A percentile compares a stretch with the other conserved stretches of the same genome.
Conservation (phyloP, 352 stramenopile species). For the Sclerospora graminicola region DNA sequence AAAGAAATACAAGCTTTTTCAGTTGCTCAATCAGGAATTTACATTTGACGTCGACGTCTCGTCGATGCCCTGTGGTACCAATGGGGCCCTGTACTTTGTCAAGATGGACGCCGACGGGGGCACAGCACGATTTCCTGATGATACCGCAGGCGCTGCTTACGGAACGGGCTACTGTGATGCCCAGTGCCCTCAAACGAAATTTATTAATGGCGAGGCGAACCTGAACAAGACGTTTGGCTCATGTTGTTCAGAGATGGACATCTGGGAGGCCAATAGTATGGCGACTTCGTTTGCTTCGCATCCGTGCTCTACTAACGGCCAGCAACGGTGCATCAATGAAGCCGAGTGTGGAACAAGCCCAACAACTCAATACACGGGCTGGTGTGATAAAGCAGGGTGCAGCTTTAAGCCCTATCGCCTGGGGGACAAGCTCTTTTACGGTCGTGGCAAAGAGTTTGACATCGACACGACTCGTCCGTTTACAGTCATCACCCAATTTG, state of each 20-base stretch:
- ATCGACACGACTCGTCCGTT: no score
- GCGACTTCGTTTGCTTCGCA: slow-evolving; percentile 69
- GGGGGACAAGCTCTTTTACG: slow-evolving; percentile 17
- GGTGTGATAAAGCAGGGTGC: slow-evolving; percentile 21
- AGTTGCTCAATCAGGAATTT: slow-evolving; percentile 57
- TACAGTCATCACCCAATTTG: no score
- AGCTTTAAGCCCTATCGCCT: slow-evolving; percentile 22
- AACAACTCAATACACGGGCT: slow-evolving; percentile 10
- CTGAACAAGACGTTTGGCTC: slow-evolving; percentile 94
- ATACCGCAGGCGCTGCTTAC: slow-evolving; percentile 14
- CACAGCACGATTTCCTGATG: slow-evolving; percentile 5
- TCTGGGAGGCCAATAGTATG: slow-evolving; percentile 93
- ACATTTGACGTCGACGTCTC: slow-evolving; percentile 51
- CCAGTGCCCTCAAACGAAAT: slow-evolving; percentile 48
- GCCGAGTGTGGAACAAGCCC: slow-evolving; percentile 10
- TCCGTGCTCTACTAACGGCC: slow-evolving; percentile 35
- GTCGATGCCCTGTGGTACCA: slow-evolving; percentile 32
- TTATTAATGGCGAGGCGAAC: slow-evolving; percentile 90
- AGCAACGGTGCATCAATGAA: slow-evolving; percentile 1
- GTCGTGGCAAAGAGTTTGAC: slow-evolving; percentile 19
- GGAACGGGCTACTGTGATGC: slow-evolving; percentile 33
- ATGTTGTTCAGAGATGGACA: slow-evolving; percentile 52
- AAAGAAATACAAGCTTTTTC: slow-evolving; percentile 30
- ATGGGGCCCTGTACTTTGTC: slow-evolving; percentile 55
- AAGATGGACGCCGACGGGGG: slow-evolving; percentile 46